A percentile compares a stretch with the other conserved stretches of the same genome.
Conservation (phyloP, 2,329 filamentous ascomycete genomes). For the Spiromastix sp. region DNA sequence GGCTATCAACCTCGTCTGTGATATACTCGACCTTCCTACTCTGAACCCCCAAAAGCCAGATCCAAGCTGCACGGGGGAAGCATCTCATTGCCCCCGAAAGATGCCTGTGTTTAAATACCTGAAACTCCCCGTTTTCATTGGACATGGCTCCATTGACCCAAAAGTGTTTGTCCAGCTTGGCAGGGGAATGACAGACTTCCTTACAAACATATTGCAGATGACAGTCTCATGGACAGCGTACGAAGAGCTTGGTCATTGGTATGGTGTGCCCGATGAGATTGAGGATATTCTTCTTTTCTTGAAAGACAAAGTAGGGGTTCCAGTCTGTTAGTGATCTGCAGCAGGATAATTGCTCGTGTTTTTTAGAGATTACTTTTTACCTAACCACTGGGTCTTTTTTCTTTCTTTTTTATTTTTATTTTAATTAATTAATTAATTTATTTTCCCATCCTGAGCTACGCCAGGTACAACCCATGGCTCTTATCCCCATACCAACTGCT, state of each 20-base stretch:
- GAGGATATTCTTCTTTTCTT: constrained; percentile 35
- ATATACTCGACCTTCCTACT: constrained; percentile 19
- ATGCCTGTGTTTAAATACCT: constrained; percentile 8
- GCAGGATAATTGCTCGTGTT: no score
- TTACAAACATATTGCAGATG: constrained; percentile 14
- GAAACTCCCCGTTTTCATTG: constrained; percentile 34
- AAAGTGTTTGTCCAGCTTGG: constrained; percentile 27
- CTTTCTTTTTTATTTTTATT: no score
- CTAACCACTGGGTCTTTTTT: no score
- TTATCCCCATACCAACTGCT: no score
- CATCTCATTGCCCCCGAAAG: neutral
- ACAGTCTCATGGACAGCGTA: constrained; percentile 33
- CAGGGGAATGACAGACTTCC: constrained; percentile 18
- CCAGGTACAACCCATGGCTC: no score
- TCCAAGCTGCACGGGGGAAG: no score
- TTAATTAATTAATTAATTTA: no score
- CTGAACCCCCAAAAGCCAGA: constrained; percentile 3
- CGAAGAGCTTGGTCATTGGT: constrained; percentile 37
- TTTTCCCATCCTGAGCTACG: no score
- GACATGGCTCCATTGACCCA: constrained; percentile 32
- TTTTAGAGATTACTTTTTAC: no score
- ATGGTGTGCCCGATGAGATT: constrained; percentile 38
- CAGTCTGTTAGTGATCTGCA: no score
- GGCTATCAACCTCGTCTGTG: constrained; percentile 22
- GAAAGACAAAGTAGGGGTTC: constrained; percentile 11